Percentiles rank a stretch among this genome's conserved stretches.
phyloP scores from a whole-genome alignment of 306 rosid species.

The Datisca glomerata region DNA sequence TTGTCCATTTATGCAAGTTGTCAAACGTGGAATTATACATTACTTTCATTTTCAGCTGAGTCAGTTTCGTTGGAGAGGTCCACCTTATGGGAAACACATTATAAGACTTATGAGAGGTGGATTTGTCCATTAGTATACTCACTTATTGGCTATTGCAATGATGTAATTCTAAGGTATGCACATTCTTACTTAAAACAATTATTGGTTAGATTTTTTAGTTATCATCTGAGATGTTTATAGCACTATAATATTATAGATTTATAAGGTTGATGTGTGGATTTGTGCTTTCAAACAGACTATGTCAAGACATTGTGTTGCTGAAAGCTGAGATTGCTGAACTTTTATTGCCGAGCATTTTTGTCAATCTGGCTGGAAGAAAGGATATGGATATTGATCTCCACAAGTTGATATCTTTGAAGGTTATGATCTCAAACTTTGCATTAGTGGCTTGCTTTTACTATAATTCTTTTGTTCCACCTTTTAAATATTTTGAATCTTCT shows the following conservation, averaged over 20 bases:
- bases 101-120: constrained; percentile 76
- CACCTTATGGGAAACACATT: constrained; percentile 50
- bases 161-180: constrained; percentile 63
- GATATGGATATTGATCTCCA: constrained; percentile 56
- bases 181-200: background rate
- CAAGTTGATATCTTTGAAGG: constrained; percentile 56
- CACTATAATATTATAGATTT: background rate
- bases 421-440: constrained; percentile 5
- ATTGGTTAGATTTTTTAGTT: background rate
- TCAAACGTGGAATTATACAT: too few relatives aligned
- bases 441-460: background rate
- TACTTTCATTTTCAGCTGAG: constrained; percentile 42
- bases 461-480: too few relatives aligned
- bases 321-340: constrained; percentile 91
- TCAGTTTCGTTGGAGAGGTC: constrained; percentile 52
- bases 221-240: background rate
- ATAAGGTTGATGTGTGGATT: constrained; percentile 1
- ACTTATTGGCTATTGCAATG: constrained; percentile 55
- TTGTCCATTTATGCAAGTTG: constrained; percentile 3
- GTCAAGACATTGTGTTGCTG: constrained; percentile 61
- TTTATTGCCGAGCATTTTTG: constrained; percentile 60
- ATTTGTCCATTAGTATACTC: constrained; percentile 70
- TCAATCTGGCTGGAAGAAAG: constrained; percentile 69
- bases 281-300: constrained; percentile 56
- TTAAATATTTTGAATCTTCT: too few relatives aligned